Evolutionary conservation across 202 grass and related monocot species (phyloP).

Genomic region (Elaeis oleifera): DNA sequence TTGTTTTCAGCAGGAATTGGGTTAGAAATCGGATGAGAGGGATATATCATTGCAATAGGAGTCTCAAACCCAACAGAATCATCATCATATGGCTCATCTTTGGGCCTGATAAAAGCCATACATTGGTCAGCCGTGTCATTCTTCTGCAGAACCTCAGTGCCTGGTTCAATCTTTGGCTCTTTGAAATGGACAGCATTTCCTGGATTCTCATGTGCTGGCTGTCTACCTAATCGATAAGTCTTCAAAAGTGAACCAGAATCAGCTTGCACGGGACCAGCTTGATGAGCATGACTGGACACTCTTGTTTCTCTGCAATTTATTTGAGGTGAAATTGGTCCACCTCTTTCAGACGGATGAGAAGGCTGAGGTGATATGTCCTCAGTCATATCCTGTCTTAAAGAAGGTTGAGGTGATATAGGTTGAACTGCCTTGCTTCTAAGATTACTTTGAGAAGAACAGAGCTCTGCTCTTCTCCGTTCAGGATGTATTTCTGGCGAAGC

Average conservation of each 20-base stretch:
- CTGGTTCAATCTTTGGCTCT: constrained; percentile 29
- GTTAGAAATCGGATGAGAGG: not conserved
- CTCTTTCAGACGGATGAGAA: not conserved
- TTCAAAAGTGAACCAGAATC: not conserved
- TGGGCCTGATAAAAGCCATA: not conserved
- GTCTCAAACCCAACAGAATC: constrained; percentile 1
- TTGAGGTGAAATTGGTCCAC: not conserved
- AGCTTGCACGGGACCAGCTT: constrained; percentile 2
- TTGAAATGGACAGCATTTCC: constrained; percentile 22
- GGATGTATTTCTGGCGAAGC: not conserved
- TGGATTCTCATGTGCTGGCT: constrained; percentile 14
- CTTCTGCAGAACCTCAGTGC: constrained; percentile 5
- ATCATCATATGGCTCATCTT: constrained; percentile 1
- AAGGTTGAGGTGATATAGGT: not conserved
- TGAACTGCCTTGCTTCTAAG: not conserved
- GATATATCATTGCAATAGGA: constrained; percentile 13
- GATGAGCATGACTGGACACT: not conserved
- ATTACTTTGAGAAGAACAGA: not conserved
- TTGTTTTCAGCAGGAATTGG: not conserved
- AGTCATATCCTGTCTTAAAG: not conserved
- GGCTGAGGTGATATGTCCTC: constrained; percentile 8
- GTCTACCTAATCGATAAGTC: constrained; percentile 8
- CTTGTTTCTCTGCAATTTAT: constrained; percentile 10
- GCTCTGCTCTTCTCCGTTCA: constrained; percentile 13
- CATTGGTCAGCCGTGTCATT: not conserved